phyloP scores from a whole-genome alignment of 208 protist species.

The Crithidia brevicula region DNA sequence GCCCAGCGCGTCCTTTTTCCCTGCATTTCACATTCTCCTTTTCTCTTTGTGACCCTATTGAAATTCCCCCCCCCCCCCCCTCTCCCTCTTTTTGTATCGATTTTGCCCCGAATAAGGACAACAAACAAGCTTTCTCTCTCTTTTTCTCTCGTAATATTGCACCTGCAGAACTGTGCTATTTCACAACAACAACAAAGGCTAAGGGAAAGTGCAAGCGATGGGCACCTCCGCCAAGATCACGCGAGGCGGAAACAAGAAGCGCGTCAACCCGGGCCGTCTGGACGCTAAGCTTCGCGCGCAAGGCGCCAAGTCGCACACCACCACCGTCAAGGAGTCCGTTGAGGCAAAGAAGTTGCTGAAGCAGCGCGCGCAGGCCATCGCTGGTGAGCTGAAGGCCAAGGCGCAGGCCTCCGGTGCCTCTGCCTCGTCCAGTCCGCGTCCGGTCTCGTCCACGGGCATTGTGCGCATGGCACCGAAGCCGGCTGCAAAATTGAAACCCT shows the following conservation, averaged over 20 bases:
- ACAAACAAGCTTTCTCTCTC: too few relatives aligned
- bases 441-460: slow-evolving; percentile 24
- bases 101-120: too few relatives aligned
- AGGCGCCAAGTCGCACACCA: slow-evolving; percentile 78
- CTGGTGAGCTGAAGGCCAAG: slow-evolving; percentile 68
- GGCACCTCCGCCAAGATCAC: slow-evolving; percentile 88
- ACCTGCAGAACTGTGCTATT: too few relatives aligned
- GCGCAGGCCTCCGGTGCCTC: slow-evolving; percentile 15
- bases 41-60: too few relatives aligned
- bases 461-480: slow-evolving; percentile 79
- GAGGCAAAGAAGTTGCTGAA: slow-evolving; percentile 64
- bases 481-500: slow-evolving; percentile 15
- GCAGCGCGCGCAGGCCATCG: slow-evolving; percentile 67
- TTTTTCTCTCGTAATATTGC: too few relatives aligned
- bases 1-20: too few relatives aligned
- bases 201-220: too few relatives aligned
- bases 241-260: slow-evolving; percentile 87
- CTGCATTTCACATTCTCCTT: too few relatives aligned
- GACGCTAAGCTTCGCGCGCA: slow-evolving; percentile 81
- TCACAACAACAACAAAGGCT: too few relatives aligned
- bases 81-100: too few relatives aligned
- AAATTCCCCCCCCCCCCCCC: too few relatives aligned
- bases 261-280: slow-evolving; percentile 71
- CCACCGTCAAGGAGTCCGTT: slow-evolving; percentile 59
- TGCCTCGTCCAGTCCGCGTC: neutral